Base-by-base conservation (phyloP, 108 stramenopile species). In the Nitzschia inconspicua region DNA sequence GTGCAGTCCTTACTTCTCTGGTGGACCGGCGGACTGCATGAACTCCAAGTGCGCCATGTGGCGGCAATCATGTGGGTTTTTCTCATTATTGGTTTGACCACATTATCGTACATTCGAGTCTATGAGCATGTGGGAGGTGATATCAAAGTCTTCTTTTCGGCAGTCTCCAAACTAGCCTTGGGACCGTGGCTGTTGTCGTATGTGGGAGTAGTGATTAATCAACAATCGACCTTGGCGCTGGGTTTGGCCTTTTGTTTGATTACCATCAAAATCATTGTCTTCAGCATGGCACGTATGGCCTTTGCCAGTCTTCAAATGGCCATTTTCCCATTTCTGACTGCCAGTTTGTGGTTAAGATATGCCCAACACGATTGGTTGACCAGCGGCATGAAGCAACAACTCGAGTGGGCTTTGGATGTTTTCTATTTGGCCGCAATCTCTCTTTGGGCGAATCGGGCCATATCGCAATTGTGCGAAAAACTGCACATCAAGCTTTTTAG, bases 201-300 rank as follows among this genome's bases (percentile, higher is more conserved):
- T 14, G 35, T 42, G 11, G 47, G 14, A 23, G 26, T 29, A 11
- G 19, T 55, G 7, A 23, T 7, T 13, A 24, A 32, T 19, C 26
- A 36, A 1, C n/a, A 19, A 5, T 13, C 26, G 36, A 9, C 60
- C 73, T 39, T 64, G 8, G 19, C 41, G n/a, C 25, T 79, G 35
- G 90, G 90, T 11, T 49, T 86, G 34, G 65, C 66, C 14, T 80
- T 80, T 54, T 88, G 84, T 24, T 63, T 83, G 46, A 50, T 91
- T 3, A 91, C 86, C 10, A 88, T 86, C 70, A 91, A 91, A 58
- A 83, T 85, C 67, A 88, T 91, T 66, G 76, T 86, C 8, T 91
- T 75, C 68, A 72, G 70, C 50, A 91, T 91, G 89, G 86, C 89
- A 1, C 70, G 75, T 47, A 87, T 87, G 85, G 60, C 86, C 8